phyloP scores from a whole-genome alignment of 2,329 filamentous ascomycete species.

The Sporothrix humicola region DNA sequence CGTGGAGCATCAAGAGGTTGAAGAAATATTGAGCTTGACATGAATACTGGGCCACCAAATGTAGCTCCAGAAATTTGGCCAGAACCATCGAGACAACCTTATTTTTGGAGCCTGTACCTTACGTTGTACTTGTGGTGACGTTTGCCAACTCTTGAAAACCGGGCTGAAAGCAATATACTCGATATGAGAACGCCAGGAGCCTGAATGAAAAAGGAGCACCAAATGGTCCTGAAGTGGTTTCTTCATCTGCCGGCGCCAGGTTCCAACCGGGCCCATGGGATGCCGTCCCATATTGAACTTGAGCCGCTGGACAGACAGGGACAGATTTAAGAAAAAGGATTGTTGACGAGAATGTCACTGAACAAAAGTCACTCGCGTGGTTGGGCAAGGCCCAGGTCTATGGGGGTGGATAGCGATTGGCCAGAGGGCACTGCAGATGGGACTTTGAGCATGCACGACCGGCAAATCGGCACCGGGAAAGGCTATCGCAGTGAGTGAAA shows the following conservation, averaged over 20 bases:
- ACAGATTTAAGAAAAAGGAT: neutral
- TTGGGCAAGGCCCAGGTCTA: neutral
- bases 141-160: neutral
- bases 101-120: too few relatives aligned
- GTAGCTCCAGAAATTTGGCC: too few relatives aligned
- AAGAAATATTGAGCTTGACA: too few relatives aligned
- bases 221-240: neutral
- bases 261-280: conserved; percentile 1
- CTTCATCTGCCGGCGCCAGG: conserved; percentile 9
- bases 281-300: conserved; percentile 17
- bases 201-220: neutral
- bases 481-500: neutral
- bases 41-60: too few relatives aligned
- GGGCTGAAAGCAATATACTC: neutral
- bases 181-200: neutral
- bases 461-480: conserved; percentile 33
- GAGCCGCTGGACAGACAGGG: neutral
- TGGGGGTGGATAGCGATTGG: neutral
- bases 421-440: too few relatives aligned
- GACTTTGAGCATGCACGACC: neutral
- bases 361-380: neutral
- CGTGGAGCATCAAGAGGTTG: too few relatives aligned
- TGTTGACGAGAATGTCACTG: neutral
- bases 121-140: neutral
- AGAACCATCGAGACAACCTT: too few relatives aligned